Base-by-base conservation (phyloP, 495 filamentous ascomycete genomes). In the Penicillium salamii region DNA sequence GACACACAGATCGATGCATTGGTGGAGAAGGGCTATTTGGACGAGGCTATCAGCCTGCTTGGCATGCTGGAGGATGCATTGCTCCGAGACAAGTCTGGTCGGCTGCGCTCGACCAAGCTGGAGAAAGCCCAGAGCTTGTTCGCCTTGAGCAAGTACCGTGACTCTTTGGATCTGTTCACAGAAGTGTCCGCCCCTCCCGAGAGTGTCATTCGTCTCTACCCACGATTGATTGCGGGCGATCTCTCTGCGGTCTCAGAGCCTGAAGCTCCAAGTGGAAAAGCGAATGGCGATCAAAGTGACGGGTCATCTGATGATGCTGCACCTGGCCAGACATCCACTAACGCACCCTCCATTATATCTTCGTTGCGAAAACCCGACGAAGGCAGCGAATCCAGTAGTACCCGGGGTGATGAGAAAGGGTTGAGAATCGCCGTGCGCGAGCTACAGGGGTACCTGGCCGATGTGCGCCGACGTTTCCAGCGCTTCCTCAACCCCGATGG, bases 1-100 rank as follows among this genome's bases (percentile, higher is more conserved):
- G 90, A 96, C 58, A 82, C 86, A 0, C 93, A 99, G 59, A 84
- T 99, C 23, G 85, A 91, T 46, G 81, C 95, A 39, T 75, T 99
- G 28, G 80, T 95, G 3, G 79, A 84, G 36, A 84, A 80, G 42
- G 86, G 79, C 5, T 82, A 82, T 55, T 83, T 90, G 36, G 92
- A 99, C 57, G 93, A 99, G 66, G 95, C 93, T 1, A 88, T 97
- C 46, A 96, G 90, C 58, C 66, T 99, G 8, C 69, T 96, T 2
- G 76, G 74, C 34, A 89, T 96, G 83, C 82, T 99, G 4, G 93
- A 97, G 67, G 91, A 96, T 70, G 92, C 91, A 0, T 76, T 97
- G 7, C 67, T 99, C 7, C 81, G 84, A 40, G 85, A 96, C 52
- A 99, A 97, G 59, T 76, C 79, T 20, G 84, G 86, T 46, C 82